Base-by-base conservation (phyloP, 768 basidiomycete species). In the Pleurotus tuoliensis region DNA sequence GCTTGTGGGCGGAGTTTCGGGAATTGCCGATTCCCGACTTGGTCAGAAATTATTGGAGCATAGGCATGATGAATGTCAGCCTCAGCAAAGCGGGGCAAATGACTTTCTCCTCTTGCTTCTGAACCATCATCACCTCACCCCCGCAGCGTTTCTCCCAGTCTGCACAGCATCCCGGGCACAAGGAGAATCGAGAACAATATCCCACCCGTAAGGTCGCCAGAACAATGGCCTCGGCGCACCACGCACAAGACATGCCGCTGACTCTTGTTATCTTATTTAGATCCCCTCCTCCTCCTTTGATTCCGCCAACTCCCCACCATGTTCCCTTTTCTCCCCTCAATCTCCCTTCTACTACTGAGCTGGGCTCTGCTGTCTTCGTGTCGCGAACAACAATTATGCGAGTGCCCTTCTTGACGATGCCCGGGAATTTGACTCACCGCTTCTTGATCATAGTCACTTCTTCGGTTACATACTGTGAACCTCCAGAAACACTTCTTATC, bases 391-490 rank as follows among this genome's bases (percentile, higher is more conserved):
- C 51, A 53, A 41, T 22, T 53, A 40, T 53, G 51, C 43, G 39
- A 20, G 51, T 41, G 22, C 12, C 13, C 15, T 39, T 22, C 22
- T 41, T 53, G 20, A 40, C 18, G 15, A 37, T 11, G 6, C 55
- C 59, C 55, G 53, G 7, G 55, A 16, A 44, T n/a, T 44, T 58
- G 55, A 60, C 56, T 48, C 54, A 56, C 55, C 47, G 5, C 30
- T 57, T 22, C 67, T 39, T 56, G 30, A 34, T 34, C 11, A 25
- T 66, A 92, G 90, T 90, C 69, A 91, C 92, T 25, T 92, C 89
- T 16, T 92, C 91, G 56, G 89, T 94, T 65, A 88, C 92, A 27
- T 94, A 94, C 69, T 94, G 92, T 71, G 74, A 85, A 51, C 85
- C 88, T 39, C 91, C 92, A 50, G 84, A 89, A 68, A 81, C 83